Evolutionary conservation across 2,329 filamentous ascomycete species (phyloP).

Genomic region (Trichoderma semiorbis): DNA sequence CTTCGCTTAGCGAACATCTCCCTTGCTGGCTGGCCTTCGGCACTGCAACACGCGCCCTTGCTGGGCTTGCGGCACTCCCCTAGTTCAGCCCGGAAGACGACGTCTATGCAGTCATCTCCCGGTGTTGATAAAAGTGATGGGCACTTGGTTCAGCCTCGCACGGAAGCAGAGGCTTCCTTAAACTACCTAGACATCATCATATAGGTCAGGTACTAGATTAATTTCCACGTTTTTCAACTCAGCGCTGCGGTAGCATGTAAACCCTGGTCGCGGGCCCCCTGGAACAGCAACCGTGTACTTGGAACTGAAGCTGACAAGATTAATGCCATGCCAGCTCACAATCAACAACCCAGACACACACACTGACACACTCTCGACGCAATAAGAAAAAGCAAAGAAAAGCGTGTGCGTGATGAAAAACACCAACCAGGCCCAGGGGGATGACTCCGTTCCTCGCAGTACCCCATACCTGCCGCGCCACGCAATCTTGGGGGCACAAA

Average conservation of each 20-base stretch:
- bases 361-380: not conserved
- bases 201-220: not conserved
- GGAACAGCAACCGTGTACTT: not conserved
- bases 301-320: conserved; percentile 4
- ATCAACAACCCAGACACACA: not conserved
- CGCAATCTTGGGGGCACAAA: not conserved
- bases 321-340: conserved; percentile 1
- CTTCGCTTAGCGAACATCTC: conserved; percentile 7
- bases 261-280: not conserved
- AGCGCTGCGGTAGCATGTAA: not conserved
- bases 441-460: not conserved
- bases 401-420: not conserved
- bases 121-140: not conserved
- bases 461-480: not conserved
- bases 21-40: not conserved
- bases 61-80: conserved; percentile 12
- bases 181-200: not conserved
- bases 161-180: not conserved
- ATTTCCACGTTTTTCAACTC: not conserved
- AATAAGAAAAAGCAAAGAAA: not conserved
- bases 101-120: not conserved
- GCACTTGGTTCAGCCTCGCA: conserved; percentile 11
- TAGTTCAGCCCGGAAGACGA: conserved; percentile 3
- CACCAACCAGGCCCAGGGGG: not conserved
- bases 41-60: conserved; percentile 8